Conservation (phyloP, 371 early-diverging fungal species). For the Lichtheimia ornata region DNA sequence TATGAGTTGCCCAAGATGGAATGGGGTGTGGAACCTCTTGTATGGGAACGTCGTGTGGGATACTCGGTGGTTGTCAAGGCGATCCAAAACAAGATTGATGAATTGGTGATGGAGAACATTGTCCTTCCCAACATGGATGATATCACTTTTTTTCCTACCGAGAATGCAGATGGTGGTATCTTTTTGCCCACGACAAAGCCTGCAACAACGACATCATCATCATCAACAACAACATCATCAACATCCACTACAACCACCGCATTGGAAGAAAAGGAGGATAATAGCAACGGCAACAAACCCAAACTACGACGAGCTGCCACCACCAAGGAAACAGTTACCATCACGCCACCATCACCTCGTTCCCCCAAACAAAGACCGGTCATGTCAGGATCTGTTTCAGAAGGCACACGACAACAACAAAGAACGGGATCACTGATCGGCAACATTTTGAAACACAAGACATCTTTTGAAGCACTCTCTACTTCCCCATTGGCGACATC, state of each 20-base stretch:
- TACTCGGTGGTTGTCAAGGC: constrained; percentile 80
- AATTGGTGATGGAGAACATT: constrained; percentile 78
- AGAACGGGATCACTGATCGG: constrained; percentile 7
- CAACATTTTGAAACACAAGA: constrained; percentile 13
- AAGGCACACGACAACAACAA: constrained; percentile 4
- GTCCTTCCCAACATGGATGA: constrained; percentile 94
- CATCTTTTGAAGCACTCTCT: neutral
- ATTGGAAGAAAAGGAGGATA: too few relatives aligned
- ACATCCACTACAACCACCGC: neutral
- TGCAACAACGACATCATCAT: too few relatives aligned
- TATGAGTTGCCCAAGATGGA: constrained; percentile 80
- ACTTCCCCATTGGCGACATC: neutral
- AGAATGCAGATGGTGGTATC: constrained; percentile 64
- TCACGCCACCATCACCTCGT: neutral
- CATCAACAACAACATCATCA: too few relatives aligned
- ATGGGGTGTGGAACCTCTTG: constrained; percentile 83
- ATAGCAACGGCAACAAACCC: neutral
- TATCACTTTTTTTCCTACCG: constrained; percentile 77
- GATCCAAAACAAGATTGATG: constrained; percentile 82
- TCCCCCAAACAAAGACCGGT: neutral
- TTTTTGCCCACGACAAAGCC: constrained; percentile 17
- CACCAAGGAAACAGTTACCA: constrained; percentile 1
- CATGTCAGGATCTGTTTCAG: constrained; percentile 7
- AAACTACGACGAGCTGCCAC: constrained; percentile 10
- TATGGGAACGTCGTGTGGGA: constrained; percentile 82